These are phyloP conservation scores for Cyclotella atomus DNA, from an alignment of 108 stramenopile species.

Conservation along the genomic window DNA sequence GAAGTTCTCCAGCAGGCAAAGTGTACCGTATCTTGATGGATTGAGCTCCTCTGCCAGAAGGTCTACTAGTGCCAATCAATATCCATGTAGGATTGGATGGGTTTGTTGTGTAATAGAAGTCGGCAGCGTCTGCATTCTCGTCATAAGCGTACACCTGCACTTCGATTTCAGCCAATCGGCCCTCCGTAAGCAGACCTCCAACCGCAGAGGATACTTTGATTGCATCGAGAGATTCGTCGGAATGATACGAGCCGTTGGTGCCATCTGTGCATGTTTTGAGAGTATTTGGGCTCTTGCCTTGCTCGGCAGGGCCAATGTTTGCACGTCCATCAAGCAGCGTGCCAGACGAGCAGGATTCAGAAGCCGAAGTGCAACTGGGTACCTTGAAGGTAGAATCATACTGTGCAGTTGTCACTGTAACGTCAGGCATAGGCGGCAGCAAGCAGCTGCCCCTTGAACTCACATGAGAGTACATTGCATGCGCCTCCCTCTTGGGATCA, in stretches of 20 bases:
- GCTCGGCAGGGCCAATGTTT: conserved; percentile 1
- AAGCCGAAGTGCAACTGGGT: conserved; percentile 4
- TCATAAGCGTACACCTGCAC: conserved; percentile 9
- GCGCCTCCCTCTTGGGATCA: conserved; percentile 21
- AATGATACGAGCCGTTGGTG: conserved; percentile 9
- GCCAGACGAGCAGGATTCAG: conserved; percentile 11
- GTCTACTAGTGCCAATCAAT: conserved; percentile 20
- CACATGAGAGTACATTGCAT: conserved; percentile 30
- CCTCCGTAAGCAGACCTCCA: conserved; percentile 13
- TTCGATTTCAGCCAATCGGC: conserved; percentile 16
- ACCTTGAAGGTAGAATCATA: conserved; percentile 14
- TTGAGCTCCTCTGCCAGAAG: neutral
- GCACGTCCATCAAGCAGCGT: conserved; percentile 23
- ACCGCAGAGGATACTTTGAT: conserved; percentile 15
- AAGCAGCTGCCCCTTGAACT: conserved; percentile 17
- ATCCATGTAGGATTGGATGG: conserved; percentile 25
- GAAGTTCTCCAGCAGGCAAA: conserved; percentile 11
- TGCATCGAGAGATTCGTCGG: conserved; percentile 30
- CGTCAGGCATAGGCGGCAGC: neutral
- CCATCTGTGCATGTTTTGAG: conserved; percentile 25
- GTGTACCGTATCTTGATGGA: conserved; percentile 13
- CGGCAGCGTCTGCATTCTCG: conserved; percentile 9
- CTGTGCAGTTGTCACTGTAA: neutral
- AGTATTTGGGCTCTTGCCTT: conserved; percentile 22
- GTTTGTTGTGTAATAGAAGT: conserved; percentile 32